Evolutionary conservation across 2,329 filamentous ascomycete species (phyloP), one percentile per base, ranked within the genome.

Genomic region (Drechmeria coniospora): DNA sequence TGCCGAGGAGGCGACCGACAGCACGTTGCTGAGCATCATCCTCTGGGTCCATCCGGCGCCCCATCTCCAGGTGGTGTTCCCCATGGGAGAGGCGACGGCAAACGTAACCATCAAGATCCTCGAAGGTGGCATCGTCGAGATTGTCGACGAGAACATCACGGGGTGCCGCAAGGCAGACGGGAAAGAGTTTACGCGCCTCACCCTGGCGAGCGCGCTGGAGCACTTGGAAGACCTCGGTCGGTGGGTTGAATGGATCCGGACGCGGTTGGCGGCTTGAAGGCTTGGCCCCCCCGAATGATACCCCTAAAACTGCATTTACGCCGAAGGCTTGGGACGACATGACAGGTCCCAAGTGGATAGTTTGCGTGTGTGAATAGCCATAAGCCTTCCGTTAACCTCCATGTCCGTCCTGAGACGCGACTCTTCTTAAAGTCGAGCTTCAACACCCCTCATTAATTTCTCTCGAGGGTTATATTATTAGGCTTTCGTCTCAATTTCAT

Each of bases 91-190:
- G 11, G 49, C 44, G 19, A 66, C 61, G 2, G 65, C 63, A 5
- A 63, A 64, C 32, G 51, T 79, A 15, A 61, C 60, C 15, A 40
- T 79, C 9, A 68, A 71, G 38, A 63, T 80, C 12, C 57, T 65
- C 13, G 56, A 64, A 20, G 72, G 75, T 31, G 75, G 66, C 4
- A 56, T 65, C 10, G 59, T 79, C 4, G 56, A 65, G 12, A 56
- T 80, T 20, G 50, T 61, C 3, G 61, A 67, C 15, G 68, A 78
- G 38, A 75, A 77, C 35, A 43, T 57, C 11, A 36, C 54, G 15
- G 34, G 37, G 21, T 32, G 31, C n/a, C 28, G 28, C 22, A 47
- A 46, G 20, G 42, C 42, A 5, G 51, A 50, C 31, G 47, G 46
- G n/a, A 53, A 47, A 36, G 42, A 43, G 27, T 38, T 63, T 10